These are phyloP conservation scores for Pyrus bretschneideri DNA, from an alignment of 306 rosid genomes.

Conservation along the genomic window DNA sequence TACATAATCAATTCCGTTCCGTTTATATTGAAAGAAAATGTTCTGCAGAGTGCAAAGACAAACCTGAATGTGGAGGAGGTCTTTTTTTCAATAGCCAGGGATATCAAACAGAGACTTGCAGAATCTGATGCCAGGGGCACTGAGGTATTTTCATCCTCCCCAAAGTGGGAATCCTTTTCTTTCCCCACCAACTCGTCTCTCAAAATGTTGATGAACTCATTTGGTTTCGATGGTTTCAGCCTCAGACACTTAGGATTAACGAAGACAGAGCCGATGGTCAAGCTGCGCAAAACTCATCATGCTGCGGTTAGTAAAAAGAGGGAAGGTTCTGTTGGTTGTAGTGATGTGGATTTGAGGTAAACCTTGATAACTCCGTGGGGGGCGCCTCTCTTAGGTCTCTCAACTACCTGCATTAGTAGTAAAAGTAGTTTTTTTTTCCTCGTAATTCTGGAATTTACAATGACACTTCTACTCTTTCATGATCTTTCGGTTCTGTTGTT, in stretches of 20 bases:
- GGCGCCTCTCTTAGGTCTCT: slow-evolving; percentile 25
- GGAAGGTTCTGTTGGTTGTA: slow-evolving; percentile 20
- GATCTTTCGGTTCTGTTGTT: not conserved
- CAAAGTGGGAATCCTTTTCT: not conserved
- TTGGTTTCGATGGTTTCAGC: slow-evolving; percentile 35
- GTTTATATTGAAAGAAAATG: slow-evolving; percentile 17
- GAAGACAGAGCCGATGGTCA: slow-evolving; percentile 43
- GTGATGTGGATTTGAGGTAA: slow-evolving; percentile 20
- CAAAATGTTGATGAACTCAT: slow-evolving; percentile 13
- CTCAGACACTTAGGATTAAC: slow-evolving; percentile 59
- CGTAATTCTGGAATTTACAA: slow-evolving; percentile 23
- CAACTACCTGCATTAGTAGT: slow-evolving; percentile 24
- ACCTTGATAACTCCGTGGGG: slow-evolving; percentile 21
- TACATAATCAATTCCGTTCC: not conserved
- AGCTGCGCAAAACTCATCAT: slow-evolving; percentile 53
- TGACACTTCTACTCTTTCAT: slow-evolving; percentile 6
- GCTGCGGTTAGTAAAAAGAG: slow-evolving; percentile 46
- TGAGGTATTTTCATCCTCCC: slow-evolving; percentile 31
- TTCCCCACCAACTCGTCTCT: not conserved
- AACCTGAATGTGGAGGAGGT: slow-evolving; percentile 87
- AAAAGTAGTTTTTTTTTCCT: slow-evolving; percentile 24
- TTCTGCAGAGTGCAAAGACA: slow-evolving; percentile 81
- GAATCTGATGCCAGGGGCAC: slow-evolving; percentile 59
- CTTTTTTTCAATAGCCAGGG: slow-evolving; percentile 78
- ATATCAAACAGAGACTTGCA: slow-evolving; percentile 75